phyloP scores from a whole-genome alignment of 2,329 filamentous ascomycete species.

The Triangularia setosa region DNA sequence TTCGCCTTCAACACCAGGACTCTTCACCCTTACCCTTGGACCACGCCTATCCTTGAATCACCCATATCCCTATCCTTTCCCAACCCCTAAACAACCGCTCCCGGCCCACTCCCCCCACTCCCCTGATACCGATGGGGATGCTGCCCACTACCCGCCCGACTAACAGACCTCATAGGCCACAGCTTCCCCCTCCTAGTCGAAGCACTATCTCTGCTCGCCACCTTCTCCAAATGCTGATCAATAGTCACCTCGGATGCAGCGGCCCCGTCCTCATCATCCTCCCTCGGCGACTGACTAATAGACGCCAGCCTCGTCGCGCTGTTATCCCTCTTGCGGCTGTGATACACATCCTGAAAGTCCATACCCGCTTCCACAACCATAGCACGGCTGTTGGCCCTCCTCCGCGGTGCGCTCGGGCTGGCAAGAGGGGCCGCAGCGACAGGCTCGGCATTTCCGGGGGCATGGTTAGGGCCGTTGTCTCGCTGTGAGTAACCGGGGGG shows the following conservation, averaged over 20 bases:
- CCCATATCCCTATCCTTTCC: not conserved
- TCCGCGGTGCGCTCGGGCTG: conserved; percentile 7
- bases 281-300: conserved; percentile 20
- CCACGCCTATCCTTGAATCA: no score
- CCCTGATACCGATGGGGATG: not conserved
- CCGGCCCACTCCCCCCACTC: not conserved
- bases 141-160: conserved; percentile 1
- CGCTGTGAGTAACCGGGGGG: conserved; percentile 12
- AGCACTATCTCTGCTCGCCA: conserved; percentile 15
- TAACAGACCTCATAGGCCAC: conserved; percentile 7
- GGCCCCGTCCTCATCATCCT: conserved; percentile 14
- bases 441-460: not conserved
- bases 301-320: conserved; percentile 16
- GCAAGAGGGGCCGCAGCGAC: not conserved
- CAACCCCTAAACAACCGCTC: conserved; percentile 4
- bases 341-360: conserved; percentile 29
- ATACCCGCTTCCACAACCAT: conserved; percentile 24
- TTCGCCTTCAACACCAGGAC: not conserved
- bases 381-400: conserved; percentile 15
- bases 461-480: not conserved
- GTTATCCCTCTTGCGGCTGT: conserved; percentile 20
- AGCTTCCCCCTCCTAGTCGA: conserved; percentile 12
- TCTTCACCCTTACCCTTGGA: no score
- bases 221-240: conserved; percentile 15
- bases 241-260: not conserved